phyloP scores from a whole-genome alignment of 1,284 basidiomycete species.

The Melampsora larici-populina region DNA sequence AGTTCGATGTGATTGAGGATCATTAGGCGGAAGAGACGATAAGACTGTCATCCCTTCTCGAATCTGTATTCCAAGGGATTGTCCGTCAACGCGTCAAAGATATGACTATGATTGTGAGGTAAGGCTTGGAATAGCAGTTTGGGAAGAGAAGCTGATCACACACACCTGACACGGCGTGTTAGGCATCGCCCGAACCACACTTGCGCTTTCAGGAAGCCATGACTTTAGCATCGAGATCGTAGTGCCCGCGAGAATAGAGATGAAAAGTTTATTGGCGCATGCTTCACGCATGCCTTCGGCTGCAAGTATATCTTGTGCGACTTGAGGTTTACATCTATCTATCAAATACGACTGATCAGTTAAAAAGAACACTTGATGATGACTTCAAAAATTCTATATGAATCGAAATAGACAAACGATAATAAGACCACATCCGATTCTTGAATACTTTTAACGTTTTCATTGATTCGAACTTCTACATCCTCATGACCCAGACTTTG shows the following conservation, averaged over 20 bases:
- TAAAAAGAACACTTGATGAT: not conserved
- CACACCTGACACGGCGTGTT: slow-evolving; percentile 91
- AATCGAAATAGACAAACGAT: slow-evolving; percentile 61
- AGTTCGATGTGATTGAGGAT: slow-evolving; percentile 61
- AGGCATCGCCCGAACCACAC: slow-evolving; percentile 93
- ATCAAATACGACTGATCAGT: slow-evolving; percentile 10
- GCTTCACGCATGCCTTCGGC: slow-evolving; percentile 82
- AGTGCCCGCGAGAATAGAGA: slow-evolving; percentile 94
- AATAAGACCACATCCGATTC: slow-evolving; percentile 80
- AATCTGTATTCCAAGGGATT: slow-evolving; percentile 62
- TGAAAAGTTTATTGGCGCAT: slow-evolving; percentile 80
- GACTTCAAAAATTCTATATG: not conserved
- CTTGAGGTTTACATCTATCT: slow-evolving; percentile 84
- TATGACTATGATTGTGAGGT: not conserved
- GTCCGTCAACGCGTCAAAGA: not conserved
- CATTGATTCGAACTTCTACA: slow-evolving; percentile 67
- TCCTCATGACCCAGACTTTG: slow-evolving; percentile 53
- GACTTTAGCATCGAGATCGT: slow-evolving; percentile 74
- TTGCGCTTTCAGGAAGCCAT: slow-evolving; percentile 73
- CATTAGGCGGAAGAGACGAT: slow-evolving; percentile 63
- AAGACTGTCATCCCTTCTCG: slow-evolving; percentile 95
- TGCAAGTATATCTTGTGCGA: slow-evolving; percentile 71
- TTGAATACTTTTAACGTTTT: slow-evolving; percentile 70
- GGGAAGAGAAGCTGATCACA: not conserved
- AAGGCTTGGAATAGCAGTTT: not conserved